A percentile compares a stretch with the other conserved stretches of the same genome.
Conservation (phyloP, 1,284 basidiomycete genomes). For the Trichosporon sp. region DNA sequence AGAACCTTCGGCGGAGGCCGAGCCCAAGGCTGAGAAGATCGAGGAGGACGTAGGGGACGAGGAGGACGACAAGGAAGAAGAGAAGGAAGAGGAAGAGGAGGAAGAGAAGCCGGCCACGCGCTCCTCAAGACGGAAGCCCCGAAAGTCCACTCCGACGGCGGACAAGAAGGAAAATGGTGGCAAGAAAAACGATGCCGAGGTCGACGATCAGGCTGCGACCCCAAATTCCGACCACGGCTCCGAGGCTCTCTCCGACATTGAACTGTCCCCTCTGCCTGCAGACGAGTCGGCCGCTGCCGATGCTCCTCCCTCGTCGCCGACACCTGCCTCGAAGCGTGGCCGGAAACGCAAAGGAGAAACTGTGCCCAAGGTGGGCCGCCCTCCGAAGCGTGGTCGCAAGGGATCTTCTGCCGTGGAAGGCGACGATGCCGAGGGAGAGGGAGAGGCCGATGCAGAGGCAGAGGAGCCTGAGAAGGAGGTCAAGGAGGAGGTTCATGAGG, state of each 20-base stretch:
- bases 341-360: conserved; percentile 9
- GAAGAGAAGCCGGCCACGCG: conserved; percentile 23
- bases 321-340: conserved; percentile 6
- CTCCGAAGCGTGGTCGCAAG: conserved; percentile 1
- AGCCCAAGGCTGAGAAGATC: conserved; percentile 1
- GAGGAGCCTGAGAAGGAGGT: conserved; percentile 5
- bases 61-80: neutral
- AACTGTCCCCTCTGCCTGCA: conserved; percentile 12
- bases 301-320: conserved; percentile 8
- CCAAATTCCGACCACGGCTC: neutral
- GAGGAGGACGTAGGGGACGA: neutral
- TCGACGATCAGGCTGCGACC: conserved; percentile 2
- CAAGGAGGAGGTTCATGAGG: conserved; percentile 3
- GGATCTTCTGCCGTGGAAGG: neutral
- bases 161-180: neutral
- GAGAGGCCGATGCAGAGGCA: conserved; percentile 3
- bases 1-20: conserved; percentile 14
- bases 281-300: conserved; percentile 6
- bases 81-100: conserved; percentile 18
- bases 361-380: neutral
- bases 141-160: neutral
- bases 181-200: neutral
- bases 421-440: neutral
- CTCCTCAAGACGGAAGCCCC: neutral
- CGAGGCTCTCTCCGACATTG: neutral